These are phyloP conservation scores for Penicillium sp. DNA, from an alignment of 2,329 filamentous ascomycete genomes.

Conservation along the genomic window DNA sequence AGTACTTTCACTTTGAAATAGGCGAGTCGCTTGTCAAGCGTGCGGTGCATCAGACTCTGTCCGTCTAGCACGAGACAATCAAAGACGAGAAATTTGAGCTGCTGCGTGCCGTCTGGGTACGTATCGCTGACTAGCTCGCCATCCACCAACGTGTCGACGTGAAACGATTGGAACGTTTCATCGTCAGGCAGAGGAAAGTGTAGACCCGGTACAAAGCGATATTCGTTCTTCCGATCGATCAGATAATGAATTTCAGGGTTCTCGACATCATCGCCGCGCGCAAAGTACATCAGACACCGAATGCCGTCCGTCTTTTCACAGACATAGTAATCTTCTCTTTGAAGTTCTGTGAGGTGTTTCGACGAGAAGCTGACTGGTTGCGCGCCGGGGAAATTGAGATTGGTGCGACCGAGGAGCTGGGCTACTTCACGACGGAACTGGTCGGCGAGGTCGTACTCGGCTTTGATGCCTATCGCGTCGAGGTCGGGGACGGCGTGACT, in stretches of 20 bases:
- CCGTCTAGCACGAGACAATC: conserved; percentile 84
- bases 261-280: conserved; percentile 54
- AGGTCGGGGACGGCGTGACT: conserved; percentile 42
- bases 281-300: conserved; percentile 90
- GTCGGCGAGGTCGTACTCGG: conserved; percentile 58
- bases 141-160: conserved; percentile 79
- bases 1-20: conserved; percentile 79
- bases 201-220: conserved; percentile 76
- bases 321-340: conserved; percentile 85
- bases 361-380: conserved; percentile 91
- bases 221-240: conserved; percentile 97
- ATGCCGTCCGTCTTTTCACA: conserved; percentile 98
- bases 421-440: conserved; percentile 72
- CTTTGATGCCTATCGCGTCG: conserved; percentile 58
- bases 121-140: conserved; percentile 89
- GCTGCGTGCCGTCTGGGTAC: conserved; percentile 62
- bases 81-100: conserved; percentile 86
- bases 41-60: conserved; percentile 70
- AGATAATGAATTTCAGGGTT: conserved; percentile 77
- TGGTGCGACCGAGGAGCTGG: conserved; percentile 67
- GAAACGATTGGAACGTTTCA: conserved; percentile 61
- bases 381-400: conserved; percentile 75
- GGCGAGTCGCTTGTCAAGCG: conserved; percentile 83
- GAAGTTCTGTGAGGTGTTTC: conserved; percentile 78
- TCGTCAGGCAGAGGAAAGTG: conserved; percentile 75